Percentiles rank a stretch among this genome's conserved stretches.
Evolutionary conservation across 352 stramenopile genomes (phyloP).

Genomic region (Globisporangium takayamanum): DNA sequence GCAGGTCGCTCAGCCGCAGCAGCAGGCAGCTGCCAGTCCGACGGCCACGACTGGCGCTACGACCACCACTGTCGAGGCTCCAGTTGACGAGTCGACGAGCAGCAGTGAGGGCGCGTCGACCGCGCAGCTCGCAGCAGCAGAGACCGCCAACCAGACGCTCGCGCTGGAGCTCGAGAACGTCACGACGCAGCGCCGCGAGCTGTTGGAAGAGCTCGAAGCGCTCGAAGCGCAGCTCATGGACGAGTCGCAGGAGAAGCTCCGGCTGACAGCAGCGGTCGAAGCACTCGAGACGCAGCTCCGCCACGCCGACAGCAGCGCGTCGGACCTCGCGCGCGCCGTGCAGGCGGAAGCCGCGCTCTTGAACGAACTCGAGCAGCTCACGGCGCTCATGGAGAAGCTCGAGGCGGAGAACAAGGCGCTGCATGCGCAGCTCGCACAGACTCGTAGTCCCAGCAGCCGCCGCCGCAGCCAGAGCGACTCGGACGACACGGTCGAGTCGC

Average conservation of each 20-base stretch:
- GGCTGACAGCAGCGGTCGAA: constrained; percentile 9
- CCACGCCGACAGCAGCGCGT: background rate
- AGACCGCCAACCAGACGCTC: constrained; percentile 20
- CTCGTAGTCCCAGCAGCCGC: background rate
- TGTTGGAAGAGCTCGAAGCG: constrained; percentile 37
- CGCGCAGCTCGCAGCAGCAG: constrained; percentile 5
- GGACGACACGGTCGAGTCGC: background rate
- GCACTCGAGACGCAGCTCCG: constrained; percentile 11
- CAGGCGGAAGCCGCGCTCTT: constrained; percentile 5
- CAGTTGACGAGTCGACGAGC: background rate
- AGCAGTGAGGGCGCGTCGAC: constrained; percentile 5
- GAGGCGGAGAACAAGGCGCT: constrained; percentile 8
- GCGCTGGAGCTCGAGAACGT: constrained; percentile 23
- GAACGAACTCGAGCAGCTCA: constrained; percentile 6
- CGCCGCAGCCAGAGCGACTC: background rate
- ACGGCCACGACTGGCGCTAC: background rate
- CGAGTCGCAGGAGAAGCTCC: constrained; percentile 37
- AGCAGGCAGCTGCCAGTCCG: background rate
- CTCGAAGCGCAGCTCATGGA: constrained; percentile 45
- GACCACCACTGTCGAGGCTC: background rate
- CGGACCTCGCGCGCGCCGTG: constrained; percentile 3
- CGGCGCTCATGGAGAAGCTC: constrained; percentile 3
- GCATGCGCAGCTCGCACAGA: background rate
- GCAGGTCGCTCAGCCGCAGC: too few species aligned
- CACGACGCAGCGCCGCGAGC: constrained; percentile 27